Percentiles rank a stretch among this genome's conserved stretches.
These are phyloP conservation scores for Vickermania ingenoplastis DNA, from an alignment of 208 protist species.

Conservation along the genomic window DNA sequence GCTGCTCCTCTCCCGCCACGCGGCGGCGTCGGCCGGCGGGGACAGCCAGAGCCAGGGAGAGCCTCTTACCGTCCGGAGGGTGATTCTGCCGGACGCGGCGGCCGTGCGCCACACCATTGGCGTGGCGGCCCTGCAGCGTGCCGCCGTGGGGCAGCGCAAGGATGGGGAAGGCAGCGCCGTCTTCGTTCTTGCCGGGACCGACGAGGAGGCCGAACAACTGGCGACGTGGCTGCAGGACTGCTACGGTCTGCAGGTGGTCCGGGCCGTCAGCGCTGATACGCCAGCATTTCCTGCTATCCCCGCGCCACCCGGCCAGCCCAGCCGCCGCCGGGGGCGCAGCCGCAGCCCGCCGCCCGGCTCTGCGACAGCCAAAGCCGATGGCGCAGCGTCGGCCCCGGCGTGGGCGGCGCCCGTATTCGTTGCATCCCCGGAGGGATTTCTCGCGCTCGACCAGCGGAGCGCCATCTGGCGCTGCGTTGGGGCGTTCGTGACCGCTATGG, in stretches of 20 bases:
- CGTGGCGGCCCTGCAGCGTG: neutral
- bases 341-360: neutral
- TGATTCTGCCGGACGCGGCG: neutral
- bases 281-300: neutral
- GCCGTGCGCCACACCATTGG: neutral
- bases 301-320: neutral
- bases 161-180: neutral
- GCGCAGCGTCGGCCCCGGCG: neutral
- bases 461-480: slow-evolving; percentile 68
- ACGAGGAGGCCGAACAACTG: neutral
- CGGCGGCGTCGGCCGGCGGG: neutral
- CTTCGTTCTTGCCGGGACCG: neutral
- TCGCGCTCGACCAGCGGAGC: slow-evolving; percentile 39
- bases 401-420: slow-evolving; percentile 14
- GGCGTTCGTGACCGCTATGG: slow-evolving; percentile 11
- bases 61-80: neutral
- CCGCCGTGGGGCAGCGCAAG: neutral
- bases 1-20: slow-evolving; percentile 7
- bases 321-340: neutral
- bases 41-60: neutral
- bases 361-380: neutral
- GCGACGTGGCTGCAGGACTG: neutral
- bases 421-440: slow-evolving; percentile 29
- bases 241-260: neutral
- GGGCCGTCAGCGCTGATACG: neutral